These are phyloP conservation scores for Cytospora schulzeri DNA, from an alignment of 2,329 filamentous ascomycete species.

Conservation along the genomic window DNA sequence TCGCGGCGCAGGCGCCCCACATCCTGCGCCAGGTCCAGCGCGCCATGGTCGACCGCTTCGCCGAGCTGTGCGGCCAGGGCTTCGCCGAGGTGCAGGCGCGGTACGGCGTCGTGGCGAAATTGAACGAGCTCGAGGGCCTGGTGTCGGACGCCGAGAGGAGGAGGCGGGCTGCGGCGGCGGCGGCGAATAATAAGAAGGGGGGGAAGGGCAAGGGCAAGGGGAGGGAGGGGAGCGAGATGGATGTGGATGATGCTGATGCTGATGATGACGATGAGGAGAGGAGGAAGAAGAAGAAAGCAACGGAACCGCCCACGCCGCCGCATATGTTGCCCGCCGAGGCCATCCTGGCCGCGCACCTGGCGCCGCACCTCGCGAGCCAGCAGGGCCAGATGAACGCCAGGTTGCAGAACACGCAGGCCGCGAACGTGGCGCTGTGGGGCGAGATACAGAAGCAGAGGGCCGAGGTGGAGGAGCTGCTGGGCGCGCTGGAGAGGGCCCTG, in stretches of 20 bases:
- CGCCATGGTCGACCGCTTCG: conserved; percentile 60
- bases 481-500: conserved; percentile 52
- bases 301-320: conserved; percentile 38
- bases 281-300: conserved; percentile 34
- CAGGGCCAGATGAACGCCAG: conserved; percentile 59
- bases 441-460: conserved; percentile 55
- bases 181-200: conserved; percentile 19
- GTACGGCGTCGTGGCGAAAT: conserved; percentile 55
- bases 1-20: conserved; percentile 53
- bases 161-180: conserved; percentile 12
- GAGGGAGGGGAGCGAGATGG: conserved; percentile 2
- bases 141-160: conserved; percentile 52
- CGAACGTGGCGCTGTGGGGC: conserved; percentile 57
- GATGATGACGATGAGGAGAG: not conserved
- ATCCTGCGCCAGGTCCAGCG: conserved; percentile 57
- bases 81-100: conserved; percentile 57
- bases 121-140: conserved; percentile 62
- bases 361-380: conserved; percentile 54
- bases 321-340: conserved; percentile 57
- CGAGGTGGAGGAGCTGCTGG: conserved; percentile 56
- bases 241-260: not conserved
- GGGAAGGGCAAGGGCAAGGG: conserved; percentile 2
- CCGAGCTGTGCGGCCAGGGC: conserved; percentile 57
- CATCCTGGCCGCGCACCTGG: conserved; percentile 58
- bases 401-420: conserved; percentile 57